Base-by-base conservation (phyloP, 345 rosid species). In the Syzygium aqueum region DNA sequence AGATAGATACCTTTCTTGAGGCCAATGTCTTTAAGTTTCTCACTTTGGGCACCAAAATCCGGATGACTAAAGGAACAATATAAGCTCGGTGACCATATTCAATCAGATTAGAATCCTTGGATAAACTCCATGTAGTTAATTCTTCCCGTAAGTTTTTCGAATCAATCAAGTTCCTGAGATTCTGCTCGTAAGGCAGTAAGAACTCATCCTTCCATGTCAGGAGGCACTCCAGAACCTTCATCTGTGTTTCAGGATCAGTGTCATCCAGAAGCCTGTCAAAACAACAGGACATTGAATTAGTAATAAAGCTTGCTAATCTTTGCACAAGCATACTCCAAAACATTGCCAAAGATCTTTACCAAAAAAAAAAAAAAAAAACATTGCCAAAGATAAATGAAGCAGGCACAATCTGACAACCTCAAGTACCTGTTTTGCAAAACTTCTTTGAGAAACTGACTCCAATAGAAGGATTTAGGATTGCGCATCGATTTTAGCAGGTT, bases 111-210 rank as follows among this genome's bases (percentile, higher is more conserved):
- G 94, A 92, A 87, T 95, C 96, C 90, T 88, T 89, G 61, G 96
- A 93, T 89, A 96, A 90, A 93, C 94, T 94, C 99, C 98, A 97
- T 46, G 94, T 97, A 27, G 98, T 92, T 84, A 97, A 90, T 90
- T 95, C 98, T 90, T 96, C 99, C 89, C 98, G 92, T 90, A 97
- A 73, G 88, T 86, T 89, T 89, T 95, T 92, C 73, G 98, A 90
- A 90, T 90, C 90, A 89, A 97, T 95, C 92, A 97, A 92, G 88
- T 95, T 97, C 90, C 93, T 94, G 80, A 97, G 90, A 92, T 93
- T 95, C 87, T 92, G 94, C 57, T 94, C 92, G 91, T 97, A 94
- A 30, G 96, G 96, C 73, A 95, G 90, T 89, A 97, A 89, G 88
- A 90, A 94, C 73, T 92, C 95, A 86, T 95, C 96, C 89, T 94